Evolutionary conservation across 768 basidiomycete genomes (phyloP).

Genomic region (Leccinum disarticulatum): DNA sequence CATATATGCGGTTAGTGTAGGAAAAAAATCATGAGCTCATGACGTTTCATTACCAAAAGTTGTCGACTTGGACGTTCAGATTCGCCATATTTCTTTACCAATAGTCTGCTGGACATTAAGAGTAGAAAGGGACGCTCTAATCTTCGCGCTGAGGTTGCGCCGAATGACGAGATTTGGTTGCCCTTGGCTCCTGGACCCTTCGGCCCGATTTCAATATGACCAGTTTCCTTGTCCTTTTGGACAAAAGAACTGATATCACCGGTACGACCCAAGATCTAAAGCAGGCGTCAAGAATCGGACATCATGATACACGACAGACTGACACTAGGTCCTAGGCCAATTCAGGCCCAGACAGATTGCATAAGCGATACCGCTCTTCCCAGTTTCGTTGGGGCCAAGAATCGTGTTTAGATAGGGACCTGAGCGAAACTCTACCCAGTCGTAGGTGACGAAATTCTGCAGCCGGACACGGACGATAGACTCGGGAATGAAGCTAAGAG

Average conservation of each 20-base stretch:
- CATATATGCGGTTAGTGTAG: conserved; percentile 5
- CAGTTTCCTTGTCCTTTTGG: conserved; percentile 68
- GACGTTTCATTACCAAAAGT: conserved; percentile 72
- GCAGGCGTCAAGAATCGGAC: conserved; percentile 19
- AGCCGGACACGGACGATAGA: conserved; percentile 89
- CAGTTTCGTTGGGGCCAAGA: conserved; percentile 94
- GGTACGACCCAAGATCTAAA: conserved; percentile 81
- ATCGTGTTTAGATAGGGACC: conserved; percentile 97
- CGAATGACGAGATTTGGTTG: conserved; percentile 74
- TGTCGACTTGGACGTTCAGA: conserved; percentile 90
- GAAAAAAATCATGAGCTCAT: neutral
- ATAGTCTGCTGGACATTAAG: conserved; percentile 67
- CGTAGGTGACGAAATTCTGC: conserved; percentile 93
- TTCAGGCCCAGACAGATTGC: conserved; percentile 84
- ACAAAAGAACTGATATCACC: conserved; percentile 78
- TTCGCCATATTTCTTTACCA: conserved; percentile 63
- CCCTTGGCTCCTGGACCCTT: conserved; percentile 55
- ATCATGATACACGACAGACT: conserved; percentile 3
- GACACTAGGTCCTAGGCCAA: conserved; percentile 49
- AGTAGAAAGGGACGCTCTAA: conserved; percentile 60
- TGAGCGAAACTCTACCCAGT: conserved; percentile 83
- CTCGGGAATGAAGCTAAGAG: conserved; percentile 76
- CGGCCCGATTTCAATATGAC: conserved; percentile 89
- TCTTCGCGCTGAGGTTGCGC: conserved; percentile 61
- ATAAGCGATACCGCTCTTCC: conserved; percentile 92